Conservation (phyloP, 129 eudicot species). For the Scalesia atractyloides region DNA sequence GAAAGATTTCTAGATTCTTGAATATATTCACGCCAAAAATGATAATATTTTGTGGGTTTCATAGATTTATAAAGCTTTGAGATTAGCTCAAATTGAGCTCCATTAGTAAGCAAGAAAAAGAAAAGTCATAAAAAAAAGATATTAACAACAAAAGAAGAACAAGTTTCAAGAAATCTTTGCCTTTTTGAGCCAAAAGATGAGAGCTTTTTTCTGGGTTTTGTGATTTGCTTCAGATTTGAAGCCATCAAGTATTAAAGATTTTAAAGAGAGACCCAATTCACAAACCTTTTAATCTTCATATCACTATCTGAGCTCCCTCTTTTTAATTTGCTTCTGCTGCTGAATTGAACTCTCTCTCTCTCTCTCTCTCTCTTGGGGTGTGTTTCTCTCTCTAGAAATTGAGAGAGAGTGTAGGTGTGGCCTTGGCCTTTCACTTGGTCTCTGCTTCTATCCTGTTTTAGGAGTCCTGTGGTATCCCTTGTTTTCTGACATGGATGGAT, state of each 20-base stretch:
- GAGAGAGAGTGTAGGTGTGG: slow-evolving; percentile 38
- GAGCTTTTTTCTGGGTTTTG: slow-evolving; percentile 29
- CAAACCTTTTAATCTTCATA: slow-evolving; percentile 42
- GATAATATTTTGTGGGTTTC: neutral
- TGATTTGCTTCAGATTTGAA: slow-evolving; percentile 38
- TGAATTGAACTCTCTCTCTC: slow-evolving; percentile 21
- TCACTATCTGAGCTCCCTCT: slow-evolving; percentile 50
- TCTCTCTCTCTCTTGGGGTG: slow-evolving; percentile 8
- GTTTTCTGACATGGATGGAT: slow-evolving; percentile 72
- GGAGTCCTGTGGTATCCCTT: slow-evolving; percentile 46
- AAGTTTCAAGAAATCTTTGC: slow-evolving; percentile 28
- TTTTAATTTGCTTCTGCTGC: slow-evolving; percentile 17
- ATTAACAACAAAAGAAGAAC: slow-evolving; percentile 20
- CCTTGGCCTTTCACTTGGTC: slow-evolving; percentile 42
- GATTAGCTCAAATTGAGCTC: slow-evolving; percentile 15
- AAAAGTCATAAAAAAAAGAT: neutral
- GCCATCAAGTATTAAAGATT: slow-evolving; percentile 13
- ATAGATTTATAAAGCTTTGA: slow-evolving; percentile 4
- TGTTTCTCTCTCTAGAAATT: slow-evolving; percentile 34
- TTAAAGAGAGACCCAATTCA: slow-evolving; percentile 17
- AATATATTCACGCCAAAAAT: slow-evolving; percentile 13
- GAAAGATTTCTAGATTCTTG: slow-evolving; percentile 15
- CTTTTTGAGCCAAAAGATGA: slow-evolving; percentile 27
- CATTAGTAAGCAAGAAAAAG: slow-evolving; percentile 4
- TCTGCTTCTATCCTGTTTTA: slow-evolving; percentile 38